These are phyloP conservation scores for Fusarium foetens DNA, from an alignment of 2,329 filamentous ascomycete genomes.

Conservation along the genomic window DNA sequence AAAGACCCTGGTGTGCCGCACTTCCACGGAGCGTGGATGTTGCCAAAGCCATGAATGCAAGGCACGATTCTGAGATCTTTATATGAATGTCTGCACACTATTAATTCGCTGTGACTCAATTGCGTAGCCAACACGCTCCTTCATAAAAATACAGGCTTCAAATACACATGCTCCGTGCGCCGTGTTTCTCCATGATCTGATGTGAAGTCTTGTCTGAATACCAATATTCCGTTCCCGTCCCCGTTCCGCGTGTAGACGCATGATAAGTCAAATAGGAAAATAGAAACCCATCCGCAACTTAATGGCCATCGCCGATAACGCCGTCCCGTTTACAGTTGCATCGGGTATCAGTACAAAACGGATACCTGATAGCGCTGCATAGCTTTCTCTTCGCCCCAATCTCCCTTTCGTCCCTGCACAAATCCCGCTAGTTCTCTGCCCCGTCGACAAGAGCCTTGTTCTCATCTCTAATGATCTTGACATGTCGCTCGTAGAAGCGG, in stretches of 20 bases:
- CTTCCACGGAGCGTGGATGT: neutral
- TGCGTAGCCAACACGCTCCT: neutral
- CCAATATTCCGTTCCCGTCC: neutral
- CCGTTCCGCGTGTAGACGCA: neutral
- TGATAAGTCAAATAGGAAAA: slow-evolving; percentile 6
- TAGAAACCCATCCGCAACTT: slow-evolving; percentile 1
- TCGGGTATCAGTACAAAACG: neutral
- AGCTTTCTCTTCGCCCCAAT: neutral
- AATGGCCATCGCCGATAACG: slow-evolving; percentile 20
- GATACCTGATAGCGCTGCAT: neutral
- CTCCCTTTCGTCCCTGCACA: no score
- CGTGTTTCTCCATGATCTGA: neutral
- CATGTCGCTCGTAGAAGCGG: slow-evolving; percentile 67
- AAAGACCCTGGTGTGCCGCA: neutral
- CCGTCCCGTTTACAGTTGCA: neutral
- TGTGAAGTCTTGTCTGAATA: neutral
- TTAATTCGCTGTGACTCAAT: neutral
- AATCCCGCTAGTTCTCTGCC: slow-evolving; percentile 3
- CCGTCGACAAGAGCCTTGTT: slow-evolving; percentile 38
- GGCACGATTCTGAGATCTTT: slow-evolving; percentile 3
- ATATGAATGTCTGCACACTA: neutral
- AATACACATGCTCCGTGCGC: neutral
- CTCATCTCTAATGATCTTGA: slow-evolving; percentile 61
- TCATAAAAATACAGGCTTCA: neutral
- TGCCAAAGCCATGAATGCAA: neutral